phyloP scores from a whole-genome alignment of 2,329 filamentous ascomycete species.

The Venturia asperata region DNA sequence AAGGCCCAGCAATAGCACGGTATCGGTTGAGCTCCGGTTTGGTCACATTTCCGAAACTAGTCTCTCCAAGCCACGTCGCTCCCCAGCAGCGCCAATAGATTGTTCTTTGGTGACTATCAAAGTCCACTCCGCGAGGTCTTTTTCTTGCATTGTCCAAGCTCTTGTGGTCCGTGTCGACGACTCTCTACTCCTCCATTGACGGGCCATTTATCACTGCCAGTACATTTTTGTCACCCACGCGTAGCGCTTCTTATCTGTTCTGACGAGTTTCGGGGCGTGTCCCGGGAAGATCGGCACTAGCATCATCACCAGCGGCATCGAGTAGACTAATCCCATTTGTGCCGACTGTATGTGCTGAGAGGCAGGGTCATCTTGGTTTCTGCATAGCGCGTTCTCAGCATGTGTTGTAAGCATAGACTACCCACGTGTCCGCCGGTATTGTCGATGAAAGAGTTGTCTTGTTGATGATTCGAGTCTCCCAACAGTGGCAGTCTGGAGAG shows the following conservation, averaged over 20 bases:
- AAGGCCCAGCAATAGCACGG: not conserved
- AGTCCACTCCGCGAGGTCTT: not conserved
- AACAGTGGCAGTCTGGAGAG: no score
- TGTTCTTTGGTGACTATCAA: not conserved
- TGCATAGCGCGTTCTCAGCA: no score
- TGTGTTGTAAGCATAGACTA: not conserved
- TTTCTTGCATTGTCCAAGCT: slow-evolving; percentile 1
- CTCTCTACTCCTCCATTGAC: not conserved
- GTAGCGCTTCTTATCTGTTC: not conserved
- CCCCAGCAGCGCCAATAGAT: not conserved
- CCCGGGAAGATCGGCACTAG: not conserved
- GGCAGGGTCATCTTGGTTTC: not conserved
- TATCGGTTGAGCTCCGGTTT: not conserved
- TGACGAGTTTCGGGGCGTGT: not conserved
- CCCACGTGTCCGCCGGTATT: not conserved
- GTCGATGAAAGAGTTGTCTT: not conserved
- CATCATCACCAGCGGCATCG: not conserved
- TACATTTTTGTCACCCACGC: not conserved
- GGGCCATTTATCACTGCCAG: not conserved
- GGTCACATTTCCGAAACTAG: not conserved
- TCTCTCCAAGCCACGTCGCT: not conserved
- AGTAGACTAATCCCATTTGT: not conserved
- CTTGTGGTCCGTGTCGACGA: not conserved
- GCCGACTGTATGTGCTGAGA: not conserved
- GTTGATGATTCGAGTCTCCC: no score